Evolutionary conservation across 2,329 filamentous ascomycete species (phyloP).

Genomic region (Pseudogymnoascus destructans): DNA sequence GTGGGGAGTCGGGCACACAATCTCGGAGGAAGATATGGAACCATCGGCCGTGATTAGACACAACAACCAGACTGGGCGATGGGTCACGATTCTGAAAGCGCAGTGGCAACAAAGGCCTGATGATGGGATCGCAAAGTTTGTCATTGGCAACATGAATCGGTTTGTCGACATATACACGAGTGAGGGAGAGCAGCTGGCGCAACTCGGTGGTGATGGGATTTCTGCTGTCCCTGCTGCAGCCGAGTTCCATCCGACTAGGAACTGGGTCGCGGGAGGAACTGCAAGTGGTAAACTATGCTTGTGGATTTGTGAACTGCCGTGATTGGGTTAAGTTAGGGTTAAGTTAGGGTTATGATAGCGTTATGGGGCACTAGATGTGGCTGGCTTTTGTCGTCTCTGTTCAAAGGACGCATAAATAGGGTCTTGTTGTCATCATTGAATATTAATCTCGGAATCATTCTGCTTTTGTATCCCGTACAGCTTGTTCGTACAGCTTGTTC

Average conservation of each 20-base stretch:
- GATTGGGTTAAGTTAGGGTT: too few relatives aligned
- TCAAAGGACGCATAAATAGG: not conserved
- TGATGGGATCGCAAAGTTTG: conserved; percentile 75
- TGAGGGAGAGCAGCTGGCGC: conserved; percentile 74
- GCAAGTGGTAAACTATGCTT: conserved; percentile 85
- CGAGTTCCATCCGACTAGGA: conserved; percentile 71
- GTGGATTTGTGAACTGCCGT: conserved; percentile 54
- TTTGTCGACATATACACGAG: conserved; percentile 85
- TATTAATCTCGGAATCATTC: not conserved
- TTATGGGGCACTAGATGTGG: not conserved
- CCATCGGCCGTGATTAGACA: conserved; percentile 60
- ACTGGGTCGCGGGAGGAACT: conserved; percentile 89
- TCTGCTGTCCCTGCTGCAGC: conserved; percentile 90
- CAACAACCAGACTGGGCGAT: conserved; percentile 91
- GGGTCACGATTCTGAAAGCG: conserved; percentile 71
- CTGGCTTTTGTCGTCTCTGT: not conserved
- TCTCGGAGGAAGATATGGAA: conserved; percentile 50
- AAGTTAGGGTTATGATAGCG: not conserved
- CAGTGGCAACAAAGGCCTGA: conserved; percentile 78
- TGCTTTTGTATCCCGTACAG: not conserved
- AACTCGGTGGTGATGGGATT: conserved; percentile 77
- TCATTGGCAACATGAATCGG: conserved; percentile 93
- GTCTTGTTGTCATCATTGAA: not conserved
- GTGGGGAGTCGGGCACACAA: conserved; percentile 45
- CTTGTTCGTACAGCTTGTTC: not conserved